These are phyloP conservation scores for Boletus rubropictus DNA, from an alignment of 768 basidiomycete genomes.

Conservation along the genomic window DNA sequence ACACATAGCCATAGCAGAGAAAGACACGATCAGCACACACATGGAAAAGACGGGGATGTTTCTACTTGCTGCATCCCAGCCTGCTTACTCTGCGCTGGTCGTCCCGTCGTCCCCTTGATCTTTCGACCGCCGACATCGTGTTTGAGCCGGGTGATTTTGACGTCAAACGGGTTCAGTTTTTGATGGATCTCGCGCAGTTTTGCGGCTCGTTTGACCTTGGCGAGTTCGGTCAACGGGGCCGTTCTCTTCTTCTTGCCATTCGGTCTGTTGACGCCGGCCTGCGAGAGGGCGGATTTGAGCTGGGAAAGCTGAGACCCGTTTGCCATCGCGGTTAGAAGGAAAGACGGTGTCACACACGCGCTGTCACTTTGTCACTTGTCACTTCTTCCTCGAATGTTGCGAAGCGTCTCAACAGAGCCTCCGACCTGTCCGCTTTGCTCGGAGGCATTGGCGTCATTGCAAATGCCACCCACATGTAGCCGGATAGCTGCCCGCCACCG, in stretches of 20 bases:
- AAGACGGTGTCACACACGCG: neutral
- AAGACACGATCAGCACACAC: constrained; percentile 5
- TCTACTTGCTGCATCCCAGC: constrained; percentile 83
- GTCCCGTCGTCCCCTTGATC: constrained; percentile 75
- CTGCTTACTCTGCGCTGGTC: constrained; percentile 84
- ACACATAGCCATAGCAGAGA: neutral
- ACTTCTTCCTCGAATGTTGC: neutral
- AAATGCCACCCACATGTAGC: too few species aligned
- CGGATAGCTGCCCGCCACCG: too few species aligned
- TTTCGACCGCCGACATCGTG: constrained; percentile 89
- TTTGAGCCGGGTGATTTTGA: constrained; percentile 86
- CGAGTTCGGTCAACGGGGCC: constrained; percentile 54
- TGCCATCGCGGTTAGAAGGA: constrained; percentile 23
- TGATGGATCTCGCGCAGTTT: constrained; percentile 80
- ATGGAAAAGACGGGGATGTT: constrained; percentile 17
- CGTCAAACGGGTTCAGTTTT: constrained; percentile 90
- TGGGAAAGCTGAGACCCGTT: constrained; percentile 89
- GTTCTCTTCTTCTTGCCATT: constrained; percentile 66
- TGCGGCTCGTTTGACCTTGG: constrained; percentile 75
- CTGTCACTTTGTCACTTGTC: constrained; percentile 4
- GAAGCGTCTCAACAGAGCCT: too few species aligned
- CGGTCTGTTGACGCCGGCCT: constrained; percentile 69
- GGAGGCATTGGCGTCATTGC: too few species aligned
- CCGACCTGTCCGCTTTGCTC: too few species aligned
- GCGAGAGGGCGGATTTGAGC: constrained; percentile 77